Base-by-base conservation (phyloP, 768 basidiomycete species). In the Coprinellus micaceus region DNA sequence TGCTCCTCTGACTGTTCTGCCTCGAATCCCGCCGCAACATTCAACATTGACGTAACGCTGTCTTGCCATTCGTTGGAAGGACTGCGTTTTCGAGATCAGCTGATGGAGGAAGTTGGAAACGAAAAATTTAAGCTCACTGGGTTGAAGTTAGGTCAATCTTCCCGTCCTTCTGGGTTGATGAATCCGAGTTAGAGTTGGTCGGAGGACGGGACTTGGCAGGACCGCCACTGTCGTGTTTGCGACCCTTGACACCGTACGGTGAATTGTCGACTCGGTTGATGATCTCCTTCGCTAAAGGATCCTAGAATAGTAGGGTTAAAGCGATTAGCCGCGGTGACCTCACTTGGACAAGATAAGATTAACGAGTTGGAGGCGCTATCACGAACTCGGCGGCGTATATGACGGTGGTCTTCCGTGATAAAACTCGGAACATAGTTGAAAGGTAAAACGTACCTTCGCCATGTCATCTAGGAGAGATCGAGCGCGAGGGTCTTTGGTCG, bases 51-150 rank as follows among this genome's bases (percentile, higher is more conserved):
- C 3, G 72, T 71, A 2, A 92, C 84, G 44, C 76, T 74, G 63
- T 89, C 88, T 68, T 92, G 91, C 90, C 90, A 92, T 69, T 92
- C 89, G 60, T 84, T 85, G 22, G 88, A 87, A 17, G 89, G 89
- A 60, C 88, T 91, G 57, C 40, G 33, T 53, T n/a, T 44, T 19
- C n/a, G 58, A 41, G 33, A 57, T 57, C 37, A 52, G 24, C 26
- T 45, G 3, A 19, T 24, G 44, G 52, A 12, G 15, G 21, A 44
- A 52, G 26, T 60, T 25, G 22, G 6, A 52, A 56, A 17, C n/a
- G 49, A 7, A 46, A n/a, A n/a, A 36, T 48, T n/a, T 43, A 47
- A 5, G 75, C 85, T 58, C 66, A 88, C 88, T 89, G 88, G 1
- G 82, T 84, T 12, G 85, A 78, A 5, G 81, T 76, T 24, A 84